Evolutionary conservation across 208 protist species (phyloP).

Genomic region (Leptomonas pyrrhocoris): DNA sequence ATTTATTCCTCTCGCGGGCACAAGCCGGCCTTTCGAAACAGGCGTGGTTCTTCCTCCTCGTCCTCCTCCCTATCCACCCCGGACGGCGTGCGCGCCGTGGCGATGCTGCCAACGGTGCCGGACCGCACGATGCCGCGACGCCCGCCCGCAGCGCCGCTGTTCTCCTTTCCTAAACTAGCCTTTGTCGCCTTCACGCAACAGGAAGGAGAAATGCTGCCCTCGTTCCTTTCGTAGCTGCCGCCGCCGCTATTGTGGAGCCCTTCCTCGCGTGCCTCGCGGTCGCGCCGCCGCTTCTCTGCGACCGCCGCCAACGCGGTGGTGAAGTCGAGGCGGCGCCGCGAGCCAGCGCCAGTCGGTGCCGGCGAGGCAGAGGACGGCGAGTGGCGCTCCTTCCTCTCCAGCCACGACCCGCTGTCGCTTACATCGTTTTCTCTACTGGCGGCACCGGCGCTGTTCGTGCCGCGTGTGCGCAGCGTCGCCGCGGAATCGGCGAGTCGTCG

Average conservation of each 20-base stretch:
- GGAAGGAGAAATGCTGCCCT: background rate
- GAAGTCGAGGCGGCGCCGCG: constrained; percentile 45
- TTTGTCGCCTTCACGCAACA: background rate
- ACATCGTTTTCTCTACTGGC: background rate
- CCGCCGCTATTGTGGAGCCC: background rate
- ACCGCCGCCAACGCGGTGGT: constrained; percentile 40
- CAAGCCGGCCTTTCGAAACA: constrained; percentile 15
- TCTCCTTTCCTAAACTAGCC: constrained; percentile 13
- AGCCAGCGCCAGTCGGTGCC: background rate
- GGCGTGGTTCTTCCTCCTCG: constrained; percentile 32
- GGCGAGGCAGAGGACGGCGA: background rate
- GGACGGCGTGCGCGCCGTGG: constrained; percentile 10
- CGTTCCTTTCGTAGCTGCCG: too few species aligned
- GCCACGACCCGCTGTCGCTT: background rate
- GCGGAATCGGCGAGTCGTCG: background rate
- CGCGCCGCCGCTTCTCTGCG: constrained; percentile 43
- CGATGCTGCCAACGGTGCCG: constrained; percentile 22
- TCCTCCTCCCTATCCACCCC: constrained; percentile 10
- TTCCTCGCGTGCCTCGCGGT: constrained; percentile 23
- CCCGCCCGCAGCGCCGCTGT: background rate
- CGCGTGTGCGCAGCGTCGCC: background rate
- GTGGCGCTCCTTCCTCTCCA: background rate
- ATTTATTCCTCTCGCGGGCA: constrained; percentile 2
- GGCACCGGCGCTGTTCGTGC: background rate
- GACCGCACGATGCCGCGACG: constrained; percentile 28